These are phyloP conservation scores for Euphorbia celastroides DNA, from an alignment of 441 rosid genomes.

Conservation along the genomic window DNA sequence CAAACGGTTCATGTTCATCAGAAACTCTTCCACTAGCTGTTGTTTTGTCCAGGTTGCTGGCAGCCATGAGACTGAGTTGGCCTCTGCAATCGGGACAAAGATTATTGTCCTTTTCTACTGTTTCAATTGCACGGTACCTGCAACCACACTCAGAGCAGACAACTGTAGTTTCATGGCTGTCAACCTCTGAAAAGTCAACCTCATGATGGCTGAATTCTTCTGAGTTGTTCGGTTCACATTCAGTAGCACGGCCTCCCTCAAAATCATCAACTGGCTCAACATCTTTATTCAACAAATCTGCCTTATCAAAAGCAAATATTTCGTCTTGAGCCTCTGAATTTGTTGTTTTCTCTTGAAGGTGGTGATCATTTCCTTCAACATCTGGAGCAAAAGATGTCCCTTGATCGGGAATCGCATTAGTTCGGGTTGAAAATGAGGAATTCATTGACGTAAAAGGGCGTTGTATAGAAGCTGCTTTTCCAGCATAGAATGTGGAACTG, in stretches of 20 bases:
- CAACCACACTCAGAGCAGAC: slow-evolving; percentile 64
- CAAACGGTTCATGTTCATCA: slow-evolving; percentile 28
- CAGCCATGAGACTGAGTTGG: slow-evolving; percentile 29
- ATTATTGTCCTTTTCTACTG: slow-evolving; percentile 32
- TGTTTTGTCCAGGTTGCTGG: slow-evolving; percentile 27
- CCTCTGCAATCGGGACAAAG: slow-evolving; percentile 72
- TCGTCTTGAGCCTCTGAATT: slow-evolving; percentile 48
- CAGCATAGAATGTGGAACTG: slow-evolving; percentile 69
- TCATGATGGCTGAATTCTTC: slow-evolving; percentile 39
- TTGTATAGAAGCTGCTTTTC: slow-evolving; percentile 56
- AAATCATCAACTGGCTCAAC: slow-evolving; percentile 35
- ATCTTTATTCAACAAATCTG: slow-evolving; percentile 38
- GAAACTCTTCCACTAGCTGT: slow-evolving; percentile 25
- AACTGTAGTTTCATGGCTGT: slow-evolving; percentile 35
- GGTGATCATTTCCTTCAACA: slow-evolving; percentile 45
- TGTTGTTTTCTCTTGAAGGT: slow-evolving; percentile 35
- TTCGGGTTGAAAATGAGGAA: slow-evolving; percentile 67
- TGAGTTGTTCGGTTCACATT: slow-evolving; percentile 33
- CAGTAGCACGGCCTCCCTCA: slow-evolving; percentile 33
- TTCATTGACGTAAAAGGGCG: slow-evolving; percentile 57
- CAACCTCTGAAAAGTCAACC: slow-evolving; percentile 42
- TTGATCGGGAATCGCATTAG: slow-evolving; percentile 62
- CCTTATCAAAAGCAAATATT: slow-evolving; percentile 51
- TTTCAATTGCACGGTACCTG: slow-evolving; percentile 37
- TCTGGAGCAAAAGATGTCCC: slow-evolving; percentile 45